A percentile compares a stretch with the other conserved stretches of the same genome.
Conservation (phyloP, 805 yeast species). For the Nakazawaea siamensis region DNA sequence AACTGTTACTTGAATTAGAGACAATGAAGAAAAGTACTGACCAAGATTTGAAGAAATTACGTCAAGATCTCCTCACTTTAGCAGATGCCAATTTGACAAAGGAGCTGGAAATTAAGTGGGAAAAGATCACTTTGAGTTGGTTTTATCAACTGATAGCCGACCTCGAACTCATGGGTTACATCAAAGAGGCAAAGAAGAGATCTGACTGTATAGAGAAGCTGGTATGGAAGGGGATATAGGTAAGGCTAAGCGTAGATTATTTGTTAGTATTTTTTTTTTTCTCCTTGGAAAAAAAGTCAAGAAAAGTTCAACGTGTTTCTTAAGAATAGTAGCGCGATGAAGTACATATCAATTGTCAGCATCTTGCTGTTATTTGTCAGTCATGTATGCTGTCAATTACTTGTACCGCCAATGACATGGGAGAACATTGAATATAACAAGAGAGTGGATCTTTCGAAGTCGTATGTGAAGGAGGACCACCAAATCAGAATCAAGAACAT, state of each 20-base stretch:
- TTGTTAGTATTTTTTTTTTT: neutral
- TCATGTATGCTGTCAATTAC: neutral
- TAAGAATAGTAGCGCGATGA: too few species aligned
- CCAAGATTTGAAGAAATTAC: neutral
- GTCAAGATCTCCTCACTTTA: neutral
- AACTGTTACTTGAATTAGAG: slow-evolving; percentile 7
- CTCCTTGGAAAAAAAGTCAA: neutral
- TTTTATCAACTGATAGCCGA: slow-evolving; percentile 71
- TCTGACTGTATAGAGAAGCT: slow-evolving; percentile 63
- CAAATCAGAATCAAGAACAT: slow-evolving; percentile 52
- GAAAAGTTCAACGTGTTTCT: slow-evolving; percentile 5
- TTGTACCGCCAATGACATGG: slow-evolving; percentile 26
- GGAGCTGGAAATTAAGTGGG: slow-evolving; percentile 39
- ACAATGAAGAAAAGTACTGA: neutral
- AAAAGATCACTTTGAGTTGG: slow-evolving; percentile 55
- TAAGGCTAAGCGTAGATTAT: too few species aligned
- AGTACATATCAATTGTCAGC: neutral
- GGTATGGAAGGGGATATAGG: slow-evolving; percentile 57
- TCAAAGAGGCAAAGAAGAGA: slow-evolving; percentile 48
- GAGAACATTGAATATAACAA: slow-evolving; percentile 51
- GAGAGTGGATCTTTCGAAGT: slow-evolving; percentile 52
- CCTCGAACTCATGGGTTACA: slow-evolving; percentile 57
- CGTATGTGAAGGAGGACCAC: slow-evolving; percentile 58
- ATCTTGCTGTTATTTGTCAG: neutral
- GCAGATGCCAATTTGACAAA: neutral